Evolutionary conservation across 371 early-diverging fungal species (phyloP).

Genomic region (Apophysomyces ossiformis): DNA sequence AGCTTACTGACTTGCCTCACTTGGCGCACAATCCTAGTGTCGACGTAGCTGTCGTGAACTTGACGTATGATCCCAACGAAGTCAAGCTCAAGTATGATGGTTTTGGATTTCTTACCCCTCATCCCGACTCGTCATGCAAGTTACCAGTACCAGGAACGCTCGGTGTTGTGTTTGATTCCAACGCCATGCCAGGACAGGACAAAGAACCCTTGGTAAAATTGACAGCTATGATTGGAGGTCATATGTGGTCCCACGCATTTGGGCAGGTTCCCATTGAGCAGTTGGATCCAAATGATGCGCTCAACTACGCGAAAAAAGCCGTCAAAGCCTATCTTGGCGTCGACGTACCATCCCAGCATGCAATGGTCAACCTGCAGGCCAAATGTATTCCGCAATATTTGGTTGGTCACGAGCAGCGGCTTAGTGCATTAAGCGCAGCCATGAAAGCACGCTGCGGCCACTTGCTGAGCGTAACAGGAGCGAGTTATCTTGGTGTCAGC

Average conservation of each 20-base stretch:
- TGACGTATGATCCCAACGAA: conserved; percentile 60
- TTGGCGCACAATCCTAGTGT: conserved; percentile 67
- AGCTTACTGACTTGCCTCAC: conserved; percentile 47
- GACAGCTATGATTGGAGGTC: conserved; percentile 94
- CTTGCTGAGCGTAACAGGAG: conserved; percentile 75
- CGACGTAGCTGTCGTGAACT: conserved; percentile 89
- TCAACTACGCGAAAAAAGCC: conserved; percentile 34
- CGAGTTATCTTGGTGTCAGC: conserved; percentile 84
- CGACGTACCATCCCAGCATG: conserved; percentile 51
- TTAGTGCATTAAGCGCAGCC: conserved; percentile 64
- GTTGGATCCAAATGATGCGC: conserved; percentile 35
- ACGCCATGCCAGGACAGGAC: conserved; percentile 74
- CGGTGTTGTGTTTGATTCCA: conserved; percentile 93
- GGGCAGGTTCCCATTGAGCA: conserved; percentile 28
- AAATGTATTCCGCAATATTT: conserved; percentile 92
- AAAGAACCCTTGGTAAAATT: conserved; percentile 57
- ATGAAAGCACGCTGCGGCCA: conserved; percentile 49
- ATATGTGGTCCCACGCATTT: conserved; percentile 65
- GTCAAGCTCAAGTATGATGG: conserved; percentile 66
- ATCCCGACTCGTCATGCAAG: conserved; percentile 46
- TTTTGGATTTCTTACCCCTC: conserved; percentile 91
- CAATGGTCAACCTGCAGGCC: conserved; percentile 60
- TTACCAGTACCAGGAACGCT: conserved; percentile 62
- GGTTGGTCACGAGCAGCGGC: conserved; percentile 77
- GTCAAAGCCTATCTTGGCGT: conserved; percentile 64